A percentile compares a stretch with the other conserved stretches of the same genome.
Conservation (phyloP, 169 alveolate species). For the Cryptosporidium meleagridis region DNA sequence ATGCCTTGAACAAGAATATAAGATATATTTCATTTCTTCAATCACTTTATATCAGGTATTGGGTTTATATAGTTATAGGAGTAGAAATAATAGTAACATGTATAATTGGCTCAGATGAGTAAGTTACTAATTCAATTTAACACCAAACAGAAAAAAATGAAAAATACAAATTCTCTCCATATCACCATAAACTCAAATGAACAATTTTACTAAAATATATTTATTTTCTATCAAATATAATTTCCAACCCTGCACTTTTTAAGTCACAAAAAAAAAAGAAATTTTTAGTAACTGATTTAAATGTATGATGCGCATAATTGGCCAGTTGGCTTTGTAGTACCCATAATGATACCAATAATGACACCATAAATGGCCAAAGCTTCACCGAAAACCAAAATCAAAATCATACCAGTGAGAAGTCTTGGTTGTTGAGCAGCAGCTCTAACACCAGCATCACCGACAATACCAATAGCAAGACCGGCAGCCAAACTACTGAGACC, state of each 20-base stretch:
- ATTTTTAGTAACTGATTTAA: neutral
- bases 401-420: slow-evolving; percentile 98
- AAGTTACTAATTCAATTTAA: neutral
- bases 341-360: slow-evolving; percentile 80
- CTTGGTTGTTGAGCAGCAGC: slow-evolving; percentile 99
- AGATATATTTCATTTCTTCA: neutral
- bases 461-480: slow-evolving; percentile 99
- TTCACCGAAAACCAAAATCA: slow-evolving; percentile 98
- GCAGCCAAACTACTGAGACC: slow-evolving; percentile 97
- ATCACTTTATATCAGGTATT: neutral
- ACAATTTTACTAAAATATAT: neutral
- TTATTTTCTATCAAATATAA: neutral
- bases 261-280: neutral
- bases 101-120: neutral
- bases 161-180: neutral
- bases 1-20: neutral
- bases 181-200: neutral
- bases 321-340: slow-evolving; percentile 71
- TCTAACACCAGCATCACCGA: slow-evolving; percentile 99
- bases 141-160: neutral
- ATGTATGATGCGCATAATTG: slow-evolving; percentile 71
- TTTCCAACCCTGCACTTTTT: neutral
- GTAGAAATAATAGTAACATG: too few relatives aligned
- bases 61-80: too few relatives aligned
- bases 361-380: slow-evolving; percentile 98